phyloP scores from a whole-genome alignment of 2,329 filamentous ascomycete genomes.

The Neonectria hederae region DNA sequence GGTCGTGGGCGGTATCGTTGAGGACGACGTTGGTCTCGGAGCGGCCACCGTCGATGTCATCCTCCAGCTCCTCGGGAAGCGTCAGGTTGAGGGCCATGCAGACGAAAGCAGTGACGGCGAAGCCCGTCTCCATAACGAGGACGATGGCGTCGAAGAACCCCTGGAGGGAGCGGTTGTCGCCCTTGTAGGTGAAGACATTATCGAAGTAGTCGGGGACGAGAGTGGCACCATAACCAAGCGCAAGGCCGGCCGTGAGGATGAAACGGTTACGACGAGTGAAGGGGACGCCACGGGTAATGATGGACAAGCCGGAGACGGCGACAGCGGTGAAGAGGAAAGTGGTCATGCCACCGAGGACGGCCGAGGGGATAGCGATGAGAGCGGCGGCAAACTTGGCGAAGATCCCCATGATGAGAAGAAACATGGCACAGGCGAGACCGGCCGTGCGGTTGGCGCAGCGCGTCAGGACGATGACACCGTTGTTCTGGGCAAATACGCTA shows the following conservation, averaged over 20 bases:
- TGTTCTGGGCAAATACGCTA: conserved; percentile 85
- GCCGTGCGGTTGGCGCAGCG: conserved; percentile 83
- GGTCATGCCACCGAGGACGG: conserved; percentile 76
- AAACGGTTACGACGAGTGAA: conserved; percentile 86
- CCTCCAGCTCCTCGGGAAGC: conserved; percentile 80
- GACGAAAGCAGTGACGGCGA: conserved; percentile 77
- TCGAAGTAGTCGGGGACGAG: conserved; percentile 74
- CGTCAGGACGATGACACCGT: conserved; percentile 84
- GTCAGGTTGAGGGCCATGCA: conserved; percentile 78
- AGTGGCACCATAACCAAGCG: conserved; percentile 77
- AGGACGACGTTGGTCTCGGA: conserved; percentile 32
- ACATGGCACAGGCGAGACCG: conserved; percentile 80
- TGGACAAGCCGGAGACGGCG: conserved; percentile 79
- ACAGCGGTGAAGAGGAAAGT: conserved; percentile 84
- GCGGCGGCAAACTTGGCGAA: conserved; percentile 86
- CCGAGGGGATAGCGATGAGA: conserved; percentile 76
- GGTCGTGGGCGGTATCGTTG: conserved; percentile 20
- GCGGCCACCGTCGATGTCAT: conserved; percentile 49
- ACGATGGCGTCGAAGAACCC: conserved; percentile 81
- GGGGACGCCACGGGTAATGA: conserved; percentile 73
- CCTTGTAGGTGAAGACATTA: conserved; percentile 77
- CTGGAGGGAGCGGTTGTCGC: conserved; percentile 71
- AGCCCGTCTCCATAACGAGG: conserved; percentile 78
- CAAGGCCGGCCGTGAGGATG: conserved; percentile 78
- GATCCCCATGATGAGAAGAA: conserved; percentile 82